phyloP scores from a whole-genome alignment of 768 basidiomycete genomes.

The Floccularia luteovirens region DNA sequence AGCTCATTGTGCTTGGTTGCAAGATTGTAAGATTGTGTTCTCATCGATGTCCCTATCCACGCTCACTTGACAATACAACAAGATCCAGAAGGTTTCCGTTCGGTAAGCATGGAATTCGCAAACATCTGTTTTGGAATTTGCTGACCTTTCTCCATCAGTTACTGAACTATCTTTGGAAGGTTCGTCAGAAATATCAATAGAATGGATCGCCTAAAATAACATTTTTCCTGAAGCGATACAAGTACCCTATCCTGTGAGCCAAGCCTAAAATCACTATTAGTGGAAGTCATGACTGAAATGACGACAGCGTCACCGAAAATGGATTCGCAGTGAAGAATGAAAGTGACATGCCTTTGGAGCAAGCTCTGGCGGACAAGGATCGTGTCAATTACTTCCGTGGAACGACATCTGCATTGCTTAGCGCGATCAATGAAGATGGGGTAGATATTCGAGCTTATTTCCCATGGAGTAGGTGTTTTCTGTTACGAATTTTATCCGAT shows the following conservation, averaged over 20 bases:
- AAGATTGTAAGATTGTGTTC: slow-evolving; percentile 40
- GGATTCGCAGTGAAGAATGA: slow-evolving; percentile 67
- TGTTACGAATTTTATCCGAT: slow-evolving; percentile 57
- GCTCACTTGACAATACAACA: slow-evolving; percentile 2
- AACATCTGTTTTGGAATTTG: background rate
- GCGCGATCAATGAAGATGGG: slow-evolving; percentile 30
- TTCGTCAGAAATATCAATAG: background rate
- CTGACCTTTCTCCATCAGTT: slow-evolving; percentile 25
- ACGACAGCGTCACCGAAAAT: slow-evolving; percentile 60
- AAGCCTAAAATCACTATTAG: background rate
- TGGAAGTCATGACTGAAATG: slow-evolving; percentile 2
- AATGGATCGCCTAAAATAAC: background rate
- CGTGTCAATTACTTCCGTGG: slow-evolving; percentile 65
- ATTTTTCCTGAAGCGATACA: slow-evolving; percentile 21
- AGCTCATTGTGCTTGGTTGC: slow-evolving; percentile 63
- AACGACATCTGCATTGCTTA: slow-evolving; percentile 37
- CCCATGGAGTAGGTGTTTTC: slow-evolving; percentile 36
- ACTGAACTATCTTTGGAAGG: slow-evolving; percentile 66
- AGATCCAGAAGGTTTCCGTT: slow-evolving; percentile 66
- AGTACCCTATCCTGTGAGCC: slow-evolving; percentile 30
- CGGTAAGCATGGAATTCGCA: slow-evolving; percentile 21
- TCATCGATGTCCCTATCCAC: slow-evolving; percentile 1
- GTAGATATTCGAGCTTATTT: slow-evolving; percentile 20
- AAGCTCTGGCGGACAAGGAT: slow-evolving; percentile 50
- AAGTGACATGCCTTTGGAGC: slow-evolving; percentile 39